A percentile compares a stretch with the other conserved stretches of the same genome.
Evolutionary conservation across 345 rosid species (phyloP).

Genomic region (Lagerstroemia speciosa): DNA sequence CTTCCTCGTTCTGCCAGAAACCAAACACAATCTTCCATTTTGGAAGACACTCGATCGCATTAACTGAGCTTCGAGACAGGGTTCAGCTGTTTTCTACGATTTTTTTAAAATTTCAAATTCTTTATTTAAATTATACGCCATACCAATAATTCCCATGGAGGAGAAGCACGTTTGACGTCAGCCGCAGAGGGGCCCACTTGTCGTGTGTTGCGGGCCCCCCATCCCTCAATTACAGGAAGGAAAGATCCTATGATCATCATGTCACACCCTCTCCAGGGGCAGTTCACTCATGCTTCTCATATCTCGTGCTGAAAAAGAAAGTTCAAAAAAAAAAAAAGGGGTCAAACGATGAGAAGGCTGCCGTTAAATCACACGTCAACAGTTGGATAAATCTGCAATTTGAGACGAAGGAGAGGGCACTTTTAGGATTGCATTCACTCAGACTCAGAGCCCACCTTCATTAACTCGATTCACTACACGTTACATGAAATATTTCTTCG

Average conservation of each 20-base stretch:
- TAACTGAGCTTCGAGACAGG: slow-evolving; percentile 5
- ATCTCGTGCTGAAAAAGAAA: too few species aligned
- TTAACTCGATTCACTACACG: too few species aligned
- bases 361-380: too few species aligned
- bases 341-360: too few species aligned
- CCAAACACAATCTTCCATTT: neutral
- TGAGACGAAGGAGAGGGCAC: too few species aligned
- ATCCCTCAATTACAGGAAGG: neutral
- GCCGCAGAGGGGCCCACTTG: slow-evolving; percentile 1
- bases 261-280: neutral
- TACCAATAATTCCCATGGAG: neutral
- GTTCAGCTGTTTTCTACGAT: neutral
- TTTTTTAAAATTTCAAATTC: neutral
- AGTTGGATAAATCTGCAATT: too few species aligned
- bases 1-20: neutral
- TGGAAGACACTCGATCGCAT: slow-evolving; percentile 6
- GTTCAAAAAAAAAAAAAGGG: too few species aligned
- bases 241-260: neutral
- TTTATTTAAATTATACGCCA: neutral
- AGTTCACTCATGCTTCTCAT: too few species aligned
- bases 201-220: neutral
- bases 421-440: too few species aligned
- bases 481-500: too few species aligned
- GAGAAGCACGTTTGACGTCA: neutral
- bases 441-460: too few species aligned